Conservation (phyloP, 2,329 filamentous ascomycete genomes). For the Fusarium lateritium region DNA sequence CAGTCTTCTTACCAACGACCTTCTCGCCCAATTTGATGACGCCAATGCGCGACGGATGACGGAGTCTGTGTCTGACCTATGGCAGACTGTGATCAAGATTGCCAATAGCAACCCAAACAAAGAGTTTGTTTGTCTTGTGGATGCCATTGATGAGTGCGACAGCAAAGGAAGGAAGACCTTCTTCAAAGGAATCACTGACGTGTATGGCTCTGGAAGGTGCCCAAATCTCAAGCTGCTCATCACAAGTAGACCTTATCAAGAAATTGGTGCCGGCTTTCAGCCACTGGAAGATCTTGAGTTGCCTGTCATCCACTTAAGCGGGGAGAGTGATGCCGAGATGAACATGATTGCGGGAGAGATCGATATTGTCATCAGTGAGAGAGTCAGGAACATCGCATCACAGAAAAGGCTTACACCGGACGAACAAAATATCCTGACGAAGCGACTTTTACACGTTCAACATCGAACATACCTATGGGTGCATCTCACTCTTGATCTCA, state of each 20-base stretch:
- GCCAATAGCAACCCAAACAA: conserved; percentile 20
- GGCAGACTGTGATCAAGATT: conserved; percentile 48
- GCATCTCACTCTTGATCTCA: conserved; percentile 38
- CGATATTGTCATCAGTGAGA: conserved; percentile 32
- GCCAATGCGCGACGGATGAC: conserved; percentile 29
- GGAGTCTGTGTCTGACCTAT: conserved; percentile 50
- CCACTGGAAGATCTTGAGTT: not conserved
- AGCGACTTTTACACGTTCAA: conserved; percentile 21
- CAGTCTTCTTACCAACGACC: conserved; percentile 40
- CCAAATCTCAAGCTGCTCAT: conserved; percentile 55
- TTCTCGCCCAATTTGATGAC: conserved; percentile 40
- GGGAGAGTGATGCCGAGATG: conserved; percentile 36
- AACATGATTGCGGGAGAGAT: conserved; percentile 43
- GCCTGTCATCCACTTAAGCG: conserved; percentile 30
- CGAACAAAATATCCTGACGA: conserved; percentile 26
- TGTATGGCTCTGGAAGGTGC: conserved; percentile 37
- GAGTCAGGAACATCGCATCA: conserved; percentile 10
- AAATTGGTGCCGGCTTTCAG: conserved; percentile 44
- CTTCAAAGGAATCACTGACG: conserved; percentile 40
- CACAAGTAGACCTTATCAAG: conserved; percentile 51
- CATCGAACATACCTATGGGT: conserved; percentile 51
- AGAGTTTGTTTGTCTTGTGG: conserved; percentile 56
- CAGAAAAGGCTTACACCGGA: conserved; percentile 1
- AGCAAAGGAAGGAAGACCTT: conserved; percentile 39
- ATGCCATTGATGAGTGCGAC: conserved; percentile 60